Base-by-base conservation (phyloP, 78 protist genomes). In the Dictyostelium purpureum region DNA sequence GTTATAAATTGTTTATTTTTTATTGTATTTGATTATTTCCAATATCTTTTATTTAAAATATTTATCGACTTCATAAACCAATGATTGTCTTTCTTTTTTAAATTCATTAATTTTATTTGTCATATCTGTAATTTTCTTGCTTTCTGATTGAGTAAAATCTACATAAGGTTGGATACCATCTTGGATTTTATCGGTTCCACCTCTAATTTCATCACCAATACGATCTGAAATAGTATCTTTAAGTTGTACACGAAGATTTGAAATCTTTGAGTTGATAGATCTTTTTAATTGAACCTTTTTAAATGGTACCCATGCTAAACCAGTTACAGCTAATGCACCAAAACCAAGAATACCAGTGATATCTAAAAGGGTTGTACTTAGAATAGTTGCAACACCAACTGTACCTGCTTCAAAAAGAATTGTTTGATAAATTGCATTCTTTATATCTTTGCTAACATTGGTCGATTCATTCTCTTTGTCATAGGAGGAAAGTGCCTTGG, bases 301-400 rank as follows among this genome's bases (percentile, higher is more conserved):
- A 18, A 85, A 19, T 12, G 92, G 92, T 21, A 85, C 33, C 52
- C 76, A 28, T 6, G 69, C 92, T n/a, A 85, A 61, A 54, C 92
- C 92, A 35, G 81, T 65, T 12, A 85, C 18, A 4, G 92, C 92
- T 0, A 85, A 31, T n/a, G 77, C 71, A 35, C 92, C 82, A 18
- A 85, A 7, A 74, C 92, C 92, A 9, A 82, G 24, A 33, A 85
- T 65, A 73, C 92, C 92, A 18, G 92, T 71, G 16, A 85, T 43
- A 73, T 85, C 92, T 0, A 85, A 35, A 19, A 85, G 71, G 0
- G 92, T 65, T 3, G 92, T 66, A 6, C 82, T 47, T 1, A 85
- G 28, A 24, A 85, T 19, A 3, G 92, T 59, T 26, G 75, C 82
- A 14, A 85, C 14, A 73, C 92, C 92, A 59, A 74, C 92, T 1